Percentiles rank a stretch among this genome's conserved stretches.
phyloP scores from a whole-genome alignment of 768 basidiomycete genomes.

The Galerina sulciceps region DNA sequence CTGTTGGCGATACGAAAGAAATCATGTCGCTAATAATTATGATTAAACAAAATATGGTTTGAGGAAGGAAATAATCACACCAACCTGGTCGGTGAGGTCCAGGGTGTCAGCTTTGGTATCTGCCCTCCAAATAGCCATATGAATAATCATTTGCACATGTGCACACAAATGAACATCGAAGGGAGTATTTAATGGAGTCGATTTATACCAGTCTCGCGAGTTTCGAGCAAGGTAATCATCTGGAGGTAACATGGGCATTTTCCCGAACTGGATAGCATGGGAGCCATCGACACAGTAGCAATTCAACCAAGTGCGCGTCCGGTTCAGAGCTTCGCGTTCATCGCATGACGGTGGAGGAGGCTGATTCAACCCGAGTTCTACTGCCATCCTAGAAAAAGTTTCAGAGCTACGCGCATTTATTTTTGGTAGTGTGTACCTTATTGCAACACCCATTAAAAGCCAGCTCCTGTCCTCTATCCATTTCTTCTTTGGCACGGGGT shows the following conservation, averaged over 20 bases:
- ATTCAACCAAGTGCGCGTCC: constrained; percentile 75
- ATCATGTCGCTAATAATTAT: constrained; percentile 33
- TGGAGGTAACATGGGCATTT: constrained; percentile 65
- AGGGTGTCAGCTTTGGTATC: constrained; percentile 15
- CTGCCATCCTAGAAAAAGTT: constrained; percentile 56
- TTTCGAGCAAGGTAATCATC: constrained; percentile 65
- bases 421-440: constrained; percentile 45
- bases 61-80: background rate
- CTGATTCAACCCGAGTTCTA: constrained; percentile 71
- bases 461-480: constrained; percentile 78
- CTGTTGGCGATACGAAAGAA: constrained; percentile 36
- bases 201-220: constrained; percentile 52
- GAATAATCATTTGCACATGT: constrained; percentile 53
- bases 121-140: constrained; percentile 51
- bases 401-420: background rate
- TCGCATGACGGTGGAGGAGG: constrained; percentile 51
- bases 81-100: background rate
- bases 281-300: constrained; percentile 79
- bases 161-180: constrained; percentile 54
- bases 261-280: constrained; percentile 76
- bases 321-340: constrained; percentile 69
- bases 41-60: background rate
- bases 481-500: constrained; percentile 62
- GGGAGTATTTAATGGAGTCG: constrained; percentile 41
- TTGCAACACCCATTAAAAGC: constrained; percentile 74